Evolutionary conservation across 768 basidiomycete species (phyloP), one percentile per base, ranked within the genome.

Genomic region (Crucibulum laeve): DNA sequence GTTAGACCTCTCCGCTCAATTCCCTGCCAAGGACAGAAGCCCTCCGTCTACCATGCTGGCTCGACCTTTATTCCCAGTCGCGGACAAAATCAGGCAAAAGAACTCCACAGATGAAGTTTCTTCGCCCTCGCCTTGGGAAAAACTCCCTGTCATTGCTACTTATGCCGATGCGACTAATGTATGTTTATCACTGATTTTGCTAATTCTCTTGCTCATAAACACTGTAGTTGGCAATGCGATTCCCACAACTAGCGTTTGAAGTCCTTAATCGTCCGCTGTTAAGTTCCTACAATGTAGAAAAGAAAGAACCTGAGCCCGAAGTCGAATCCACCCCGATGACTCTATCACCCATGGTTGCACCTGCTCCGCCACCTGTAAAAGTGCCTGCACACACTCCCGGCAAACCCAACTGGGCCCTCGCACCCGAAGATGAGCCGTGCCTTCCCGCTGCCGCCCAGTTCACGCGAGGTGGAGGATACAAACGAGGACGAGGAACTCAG

Each of bases 141-240:
- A n/a, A n/a, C n/a, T n/a, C n/a, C 54, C 56, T 45, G 38, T 52
- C 32, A 50, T 59, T 26, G 47, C 52, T 25, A 70, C 68, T 11
- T 70, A 67, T 44, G 68, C 67, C 4, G 68, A 70, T 50, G 64
- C 68, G 30, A 58, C 65, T 19, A 67, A 70, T 51, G 69, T 67
- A 53, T 38, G n/a, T 33, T 8, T 8, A 11, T 36, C 7, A 34
- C 25, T 30, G 3, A 23, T 45, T 4, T 41, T 24, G 21, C 3
- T 25, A 33, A 18, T 34, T 37, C 33, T 45, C 10, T 15, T 38
- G 14, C 30, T 23, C 32, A 18, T 26, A n/a, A 18, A 8, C 35
- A 18, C 45, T 22, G 5, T 44, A 70, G 69, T 54, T 69, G 21
- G 66, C 69, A 4, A 44, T 45, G 23, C 51, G 51, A 39, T 61